Conservation (phyloP, 139 green algal genomes). For the Pseudopediastrum boryanum region DNA sequence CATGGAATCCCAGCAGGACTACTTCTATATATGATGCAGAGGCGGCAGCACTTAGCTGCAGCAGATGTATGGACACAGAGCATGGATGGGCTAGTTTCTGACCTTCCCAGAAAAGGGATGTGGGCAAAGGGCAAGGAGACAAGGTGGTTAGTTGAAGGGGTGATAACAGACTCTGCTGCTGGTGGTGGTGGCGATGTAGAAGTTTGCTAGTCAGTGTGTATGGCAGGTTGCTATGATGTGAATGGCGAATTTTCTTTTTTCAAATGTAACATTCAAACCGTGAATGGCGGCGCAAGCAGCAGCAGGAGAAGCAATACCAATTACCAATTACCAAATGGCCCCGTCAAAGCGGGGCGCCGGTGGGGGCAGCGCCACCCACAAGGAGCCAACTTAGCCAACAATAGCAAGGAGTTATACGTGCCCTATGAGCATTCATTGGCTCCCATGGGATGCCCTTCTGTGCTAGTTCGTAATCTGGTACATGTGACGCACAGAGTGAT, state of each 20-base stretch:
- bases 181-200: not conserved
- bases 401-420: slow-evolving; percentile 61
- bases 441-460: no score
- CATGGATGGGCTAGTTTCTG: slow-evolving; percentile 76
- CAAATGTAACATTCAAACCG: no score
- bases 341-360: no score
- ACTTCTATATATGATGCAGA: slow-evolving; percentile 79
- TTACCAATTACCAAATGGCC: no score
- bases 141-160: no score
- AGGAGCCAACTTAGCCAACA: no score
- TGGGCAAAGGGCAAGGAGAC: not conserved
- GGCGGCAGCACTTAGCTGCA: slow-evolving; percentile 73
- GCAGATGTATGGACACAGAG: slow-evolving; percentile 38
- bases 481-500: slow-evolving; percentile 86
- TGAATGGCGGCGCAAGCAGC: not conserved
- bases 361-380: no score
- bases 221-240: no score
- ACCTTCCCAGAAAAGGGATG: slow-evolving; percentile 62
- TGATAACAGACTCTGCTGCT: slow-evolving; percentile 10
- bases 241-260: no score
- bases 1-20: slow-evolving; percentile 71
- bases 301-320: no score
- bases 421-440: no score
- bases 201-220: not conserved
- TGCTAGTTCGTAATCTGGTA: no score